Conservation (phyloP, 257 asterid genomes). For the Apocynum venetum region DNA sequence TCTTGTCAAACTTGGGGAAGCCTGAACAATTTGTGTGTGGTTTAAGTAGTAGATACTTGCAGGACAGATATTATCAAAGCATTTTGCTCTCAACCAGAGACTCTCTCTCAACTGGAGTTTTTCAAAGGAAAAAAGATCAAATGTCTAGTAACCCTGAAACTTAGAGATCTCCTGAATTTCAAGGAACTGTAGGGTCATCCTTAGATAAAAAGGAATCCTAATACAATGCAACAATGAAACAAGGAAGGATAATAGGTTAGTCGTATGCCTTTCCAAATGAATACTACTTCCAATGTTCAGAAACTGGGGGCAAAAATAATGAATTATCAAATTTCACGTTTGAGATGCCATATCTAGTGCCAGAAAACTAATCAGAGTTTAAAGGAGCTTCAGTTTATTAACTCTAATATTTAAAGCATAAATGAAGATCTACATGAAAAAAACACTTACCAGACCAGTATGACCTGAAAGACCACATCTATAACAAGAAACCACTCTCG, state of each 20-base stretch:
- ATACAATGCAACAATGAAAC: background rate
- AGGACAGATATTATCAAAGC: background rate
- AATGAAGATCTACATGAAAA: background rate
- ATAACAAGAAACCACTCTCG: constrained; percentile 66
- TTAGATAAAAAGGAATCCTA: background rate
- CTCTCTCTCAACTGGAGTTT: background rate
- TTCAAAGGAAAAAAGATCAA: background rate
- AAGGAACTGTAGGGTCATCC: background rate
- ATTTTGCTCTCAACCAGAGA: background rate
- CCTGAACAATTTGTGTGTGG: background rate
- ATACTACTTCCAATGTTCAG: too few species aligned
- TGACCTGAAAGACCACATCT: constrained; percentile 89
- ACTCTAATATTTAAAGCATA: background rate
- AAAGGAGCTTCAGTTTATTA: background rate
- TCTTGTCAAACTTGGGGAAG: background rate
- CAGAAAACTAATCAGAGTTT: background rate
- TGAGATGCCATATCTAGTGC: background rate
- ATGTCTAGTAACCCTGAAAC: background rate
- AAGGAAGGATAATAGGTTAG: background rate
- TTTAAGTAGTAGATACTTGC: background rate
- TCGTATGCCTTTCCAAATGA: background rate
- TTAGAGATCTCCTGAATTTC: background rate
- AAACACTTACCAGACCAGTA: constrained; percentile 80
- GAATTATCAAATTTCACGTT: background rate
- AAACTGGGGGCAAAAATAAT: background rate